phyloP scores from a whole-genome alignment of 352 stramenopile species.

The Blastocystis sp. region DNA sequence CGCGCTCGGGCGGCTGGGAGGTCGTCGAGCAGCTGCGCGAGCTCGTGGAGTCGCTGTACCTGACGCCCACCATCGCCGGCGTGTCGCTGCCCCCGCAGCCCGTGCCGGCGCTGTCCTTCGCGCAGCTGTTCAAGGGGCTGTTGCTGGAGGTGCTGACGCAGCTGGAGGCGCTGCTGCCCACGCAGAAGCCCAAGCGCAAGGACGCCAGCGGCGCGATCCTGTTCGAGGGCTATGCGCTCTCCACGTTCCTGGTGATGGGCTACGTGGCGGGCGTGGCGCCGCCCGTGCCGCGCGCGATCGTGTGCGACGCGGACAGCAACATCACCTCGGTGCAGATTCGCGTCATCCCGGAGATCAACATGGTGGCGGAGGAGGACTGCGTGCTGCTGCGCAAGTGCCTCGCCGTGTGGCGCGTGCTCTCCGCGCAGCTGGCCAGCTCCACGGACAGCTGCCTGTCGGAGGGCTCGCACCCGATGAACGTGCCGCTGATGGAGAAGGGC shows the following conservation, averaged over 20 bases:
- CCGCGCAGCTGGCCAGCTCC: background rate
- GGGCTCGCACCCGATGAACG: conserved; percentile 4
- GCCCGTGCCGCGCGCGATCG: conserved; percentile 21
- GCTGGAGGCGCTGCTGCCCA: background rate
- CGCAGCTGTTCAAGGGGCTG: conserved; percentile 25
- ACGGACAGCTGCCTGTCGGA: conserved; percentile 37
- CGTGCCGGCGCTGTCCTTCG: background rate
- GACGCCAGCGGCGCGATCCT: conserved; percentile 13
- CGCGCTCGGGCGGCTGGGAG: conserved; percentile 41
- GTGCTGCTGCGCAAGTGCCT: conserved; percentile 18
- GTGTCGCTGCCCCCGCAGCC: background rate
- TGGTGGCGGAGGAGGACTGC: background rate
- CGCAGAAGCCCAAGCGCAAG: conserved; percentile 62
- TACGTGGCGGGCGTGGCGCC: conserved; percentile 26
- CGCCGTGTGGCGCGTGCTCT: conserved; percentile 12
- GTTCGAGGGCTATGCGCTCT: conserved; percentile 57
- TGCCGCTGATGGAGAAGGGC: conserved; percentile 60
- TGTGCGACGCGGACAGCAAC: background rate
- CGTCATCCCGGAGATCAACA: conserved; percentile 33
- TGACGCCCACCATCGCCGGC: background rate
- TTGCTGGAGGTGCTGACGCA: background rate
- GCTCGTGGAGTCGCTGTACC: background rate
- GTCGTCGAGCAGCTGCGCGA: conserved; percentile 31
- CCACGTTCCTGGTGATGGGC: conserved; percentile 29
- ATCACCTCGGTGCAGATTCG: background rate